Conservation (phyloP, 2,329 filamentous ascomycete genomes). For the Fusarium sp. region DNA sequence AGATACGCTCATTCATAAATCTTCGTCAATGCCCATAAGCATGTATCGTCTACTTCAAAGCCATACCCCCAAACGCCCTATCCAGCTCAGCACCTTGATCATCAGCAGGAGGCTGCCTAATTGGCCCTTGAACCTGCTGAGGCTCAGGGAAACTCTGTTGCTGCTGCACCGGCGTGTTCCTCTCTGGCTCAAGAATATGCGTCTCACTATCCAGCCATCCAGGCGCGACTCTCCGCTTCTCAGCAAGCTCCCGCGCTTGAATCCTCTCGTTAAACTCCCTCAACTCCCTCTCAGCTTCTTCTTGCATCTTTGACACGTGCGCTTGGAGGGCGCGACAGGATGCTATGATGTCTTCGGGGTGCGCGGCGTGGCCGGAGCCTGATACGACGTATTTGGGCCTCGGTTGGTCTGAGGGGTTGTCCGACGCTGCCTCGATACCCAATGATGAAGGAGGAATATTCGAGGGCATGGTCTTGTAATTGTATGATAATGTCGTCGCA, state of each 20-base stretch:
- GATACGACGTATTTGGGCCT: slow-evolving; percentile 82
- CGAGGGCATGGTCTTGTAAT: slow-evolving; percentile 90
- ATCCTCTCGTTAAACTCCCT: slow-evolving; percentile 77
- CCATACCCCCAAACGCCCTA: slow-evolving; percentile 66
- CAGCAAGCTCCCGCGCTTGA: slow-evolving; percentile 74
- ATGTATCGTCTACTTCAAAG: slow-evolving; percentile 43
- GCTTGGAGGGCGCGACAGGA: slow-evolving; percentile 83
- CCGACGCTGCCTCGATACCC: slow-evolving; percentile 52
- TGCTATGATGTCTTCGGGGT: slow-evolving; percentile 86
- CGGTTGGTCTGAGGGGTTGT: slow-evolving; percentile 51
- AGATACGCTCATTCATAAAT: slow-evolving; percentile 23
- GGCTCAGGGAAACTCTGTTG: slow-evolving; percentile 30
- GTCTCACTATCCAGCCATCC: slow-evolving; percentile 84
- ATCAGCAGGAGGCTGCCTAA: slow-evolving; percentile 49
- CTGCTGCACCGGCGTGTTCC: slow-evolving; percentile 49
- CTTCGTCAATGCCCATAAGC: slow-evolving; percentile 11
- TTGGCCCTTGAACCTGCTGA: slow-evolving; percentile 24
- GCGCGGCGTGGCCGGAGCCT: slow-evolving; percentile 81
- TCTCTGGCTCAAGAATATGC: slow-evolving; percentile 76
- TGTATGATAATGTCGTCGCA: slow-evolving; percentile 92
- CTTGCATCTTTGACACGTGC: slow-evolving; percentile 77
- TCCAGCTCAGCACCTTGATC: slow-evolving; percentile 69
- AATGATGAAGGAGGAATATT: slow-evolving; percentile 73
- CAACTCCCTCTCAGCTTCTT: slow-evolving; percentile 76
- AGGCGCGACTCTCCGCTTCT: slow-evolving; percentile 83